These are phyloP conservation scores for Magnaporthiopsis rhizophila DNA, from an alignment of 2,329 filamentous ascomycete species.

Conservation along the genomic window DNA sequence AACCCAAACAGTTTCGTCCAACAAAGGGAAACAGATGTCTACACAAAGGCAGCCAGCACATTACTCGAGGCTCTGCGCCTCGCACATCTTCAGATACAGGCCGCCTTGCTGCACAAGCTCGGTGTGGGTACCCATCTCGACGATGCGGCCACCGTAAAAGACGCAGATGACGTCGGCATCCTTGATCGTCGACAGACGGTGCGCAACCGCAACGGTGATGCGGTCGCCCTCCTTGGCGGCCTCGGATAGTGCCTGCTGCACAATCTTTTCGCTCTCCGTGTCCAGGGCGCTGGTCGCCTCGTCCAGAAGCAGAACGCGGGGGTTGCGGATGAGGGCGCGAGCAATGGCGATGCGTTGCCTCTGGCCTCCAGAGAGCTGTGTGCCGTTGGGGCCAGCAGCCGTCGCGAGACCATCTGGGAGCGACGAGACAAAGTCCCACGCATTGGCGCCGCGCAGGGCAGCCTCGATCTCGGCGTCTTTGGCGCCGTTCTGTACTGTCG, in stretches of 20 bases:
- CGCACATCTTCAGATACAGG: conserved; percentile 54
- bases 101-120: conserved; percentile 49
- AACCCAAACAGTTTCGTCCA: background rate
- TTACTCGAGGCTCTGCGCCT: background rate
- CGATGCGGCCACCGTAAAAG: conserved; percentile 51
- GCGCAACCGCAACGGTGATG: conserved; percentile 62
- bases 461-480: conserved; percentile 31
- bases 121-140: conserved; percentile 56
- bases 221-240: conserved; percentile 40
- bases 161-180: conserved; percentile 62
- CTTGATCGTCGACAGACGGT: conserved; percentile 64
- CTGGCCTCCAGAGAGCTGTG: conserved; percentile 80
- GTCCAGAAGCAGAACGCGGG: conserved; percentile 76
- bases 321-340: conserved; percentile 80
- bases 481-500: conserved; percentile 40
- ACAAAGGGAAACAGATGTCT: background rate
- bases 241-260: conserved; percentile 46
- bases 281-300: conserved; percentile 76
- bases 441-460: background rate
- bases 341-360: conserved; percentile 95
- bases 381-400: conserved; percentile 78
- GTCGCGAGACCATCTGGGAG: conserved; percentile 68
- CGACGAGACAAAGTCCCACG: background rate
- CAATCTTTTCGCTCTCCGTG: conserved; percentile 59
- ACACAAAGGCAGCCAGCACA: background rate